phyloP scores from a whole-genome alignment of 345 rosid species.

The Bruguiera parviflora region DNA sequence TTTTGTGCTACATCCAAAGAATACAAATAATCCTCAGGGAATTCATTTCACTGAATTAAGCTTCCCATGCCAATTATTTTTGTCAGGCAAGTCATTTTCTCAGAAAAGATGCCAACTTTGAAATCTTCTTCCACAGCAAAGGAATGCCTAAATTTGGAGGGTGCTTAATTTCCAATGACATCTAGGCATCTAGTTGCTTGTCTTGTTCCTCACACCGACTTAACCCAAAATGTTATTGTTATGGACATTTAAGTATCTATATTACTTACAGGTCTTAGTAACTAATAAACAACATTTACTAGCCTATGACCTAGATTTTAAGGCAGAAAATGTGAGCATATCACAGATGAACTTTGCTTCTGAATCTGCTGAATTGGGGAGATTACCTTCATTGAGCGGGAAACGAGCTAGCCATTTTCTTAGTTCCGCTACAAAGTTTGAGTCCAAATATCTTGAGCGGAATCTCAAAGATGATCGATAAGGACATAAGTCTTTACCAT shows the following conservation, averaged over 20 bases:
- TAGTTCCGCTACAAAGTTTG: conserved; percentile 39
- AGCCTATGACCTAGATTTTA: too few species aligned
- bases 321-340: background rate
- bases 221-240: background rate
- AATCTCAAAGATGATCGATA: conserved; percentile 59
- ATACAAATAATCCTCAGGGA: too few species aligned
- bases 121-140: background rate
- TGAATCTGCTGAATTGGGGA: background rate
- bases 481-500: conserved; percentile 39
- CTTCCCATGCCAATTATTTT: too few species aligned
- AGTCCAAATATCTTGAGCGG: conserved; percentile 39
- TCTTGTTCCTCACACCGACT: background rate
- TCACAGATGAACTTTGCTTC: background rate
- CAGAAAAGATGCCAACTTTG: too few species aligned
- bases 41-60: too few species aligned
- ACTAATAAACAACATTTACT: too few species aligned
- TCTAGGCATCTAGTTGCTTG: too few species aligned
- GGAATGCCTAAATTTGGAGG: too few species aligned
- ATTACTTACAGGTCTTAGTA: too few species aligned
- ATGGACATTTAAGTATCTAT: background rate
- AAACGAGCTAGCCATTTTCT: conserved; percentile 42
- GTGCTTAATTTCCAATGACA: too few species aligned
- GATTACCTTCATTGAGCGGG: conserved; percentile 43
- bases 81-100: too few species aligned
- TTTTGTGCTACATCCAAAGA: too few species aligned